Evolutionary conservation across 306 rosid genomes (phyloP).

Genomic region (Glycyrrhiza uralensis): DNA sequence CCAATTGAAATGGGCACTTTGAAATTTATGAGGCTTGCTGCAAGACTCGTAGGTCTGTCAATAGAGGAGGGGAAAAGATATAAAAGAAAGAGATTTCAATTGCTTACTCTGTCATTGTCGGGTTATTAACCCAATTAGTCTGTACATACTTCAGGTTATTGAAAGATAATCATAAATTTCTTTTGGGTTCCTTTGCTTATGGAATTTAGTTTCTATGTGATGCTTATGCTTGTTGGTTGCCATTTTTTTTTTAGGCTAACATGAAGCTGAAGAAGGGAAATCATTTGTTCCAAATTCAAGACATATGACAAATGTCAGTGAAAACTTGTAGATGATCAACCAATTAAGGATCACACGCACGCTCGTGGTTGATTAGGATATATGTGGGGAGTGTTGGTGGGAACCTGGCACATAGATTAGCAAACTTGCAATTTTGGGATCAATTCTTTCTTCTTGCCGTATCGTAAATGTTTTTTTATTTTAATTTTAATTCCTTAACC

Average conservation of each 20-base stretch:
- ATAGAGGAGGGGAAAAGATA: background rate
- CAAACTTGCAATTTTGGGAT: too few species aligned
- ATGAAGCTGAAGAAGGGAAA: background rate
- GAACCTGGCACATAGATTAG: too few species aligned
- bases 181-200: background rate
- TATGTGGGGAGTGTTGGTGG: too few species aligned
- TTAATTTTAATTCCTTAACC: too few species aligned
- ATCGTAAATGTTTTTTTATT: too few species aligned
- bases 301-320: background rate
- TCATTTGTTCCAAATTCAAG: background rate
- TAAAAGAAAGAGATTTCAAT: background rate
- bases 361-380: too few species aligned
- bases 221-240: background rate
- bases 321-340: background rate
- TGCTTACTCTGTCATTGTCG: background rate
- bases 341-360: background rate
- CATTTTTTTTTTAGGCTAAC: background rate
- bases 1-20: background rate
- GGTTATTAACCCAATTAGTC: background rate
- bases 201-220: background rate
- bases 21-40: background rate
- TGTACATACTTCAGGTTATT: background rate
- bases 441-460: too few species aligned
- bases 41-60: background rate
- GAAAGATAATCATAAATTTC: background rate